These are phyloP conservation scores for Phytophthora crassamura DNA, from an alignment of 352 stramenopile species.

Conservation along the genomic window DNA sequence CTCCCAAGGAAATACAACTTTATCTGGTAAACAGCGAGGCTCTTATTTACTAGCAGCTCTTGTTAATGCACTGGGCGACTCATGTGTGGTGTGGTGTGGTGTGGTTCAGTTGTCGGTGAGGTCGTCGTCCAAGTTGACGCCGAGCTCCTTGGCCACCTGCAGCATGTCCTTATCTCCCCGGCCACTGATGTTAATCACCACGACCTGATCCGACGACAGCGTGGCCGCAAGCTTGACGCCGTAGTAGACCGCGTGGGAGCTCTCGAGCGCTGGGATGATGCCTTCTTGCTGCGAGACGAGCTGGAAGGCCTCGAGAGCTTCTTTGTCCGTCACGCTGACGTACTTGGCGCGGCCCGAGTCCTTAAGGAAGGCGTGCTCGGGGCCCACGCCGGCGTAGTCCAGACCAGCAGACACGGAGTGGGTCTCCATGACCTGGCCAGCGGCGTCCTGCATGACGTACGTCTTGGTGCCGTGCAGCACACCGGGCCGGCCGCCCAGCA, in stretches of 20 bases:
- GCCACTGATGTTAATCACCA: conserved; percentile 98
- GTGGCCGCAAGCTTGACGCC: conserved; percentile 93
- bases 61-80: conserved; percentile 25
- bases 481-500: conserved; percentile 93
- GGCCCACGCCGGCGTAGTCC: conserved; percentile 98
- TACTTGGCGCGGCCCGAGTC: conserved; percentile 96
- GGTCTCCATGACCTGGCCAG: conserved; percentile 95
- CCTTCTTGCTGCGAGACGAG: conserved; percentile 95
- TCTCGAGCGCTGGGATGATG: conserved; percentile 98
- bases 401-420: conserved; percentile 97
- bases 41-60: conserved; percentile 26
- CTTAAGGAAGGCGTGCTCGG: conserved; percentile 98
- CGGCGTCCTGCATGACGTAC: conserved; percentile 97
- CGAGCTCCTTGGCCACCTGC: conserved; percentile 96
- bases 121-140: conserved; percentile 91
- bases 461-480: conserved; percentile 98
- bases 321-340: conserved; percentile 95
- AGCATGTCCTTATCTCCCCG: conserved; percentile 99
- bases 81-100: conserved; percentile 11
- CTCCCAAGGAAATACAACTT: conserved; percentile 15
- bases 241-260: conserved; percentile 96
- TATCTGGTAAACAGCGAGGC: conserved; percentile 25
- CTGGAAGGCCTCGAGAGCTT: conserved; percentile 98
- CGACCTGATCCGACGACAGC: conserved; percentile 88
- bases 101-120: conserved; percentile 69